Percentiles rank a stretch among this genome's conserved stretches.
Conservation (phyloP, 441 rosid genomes). For the Breynia disticha region DNA sequence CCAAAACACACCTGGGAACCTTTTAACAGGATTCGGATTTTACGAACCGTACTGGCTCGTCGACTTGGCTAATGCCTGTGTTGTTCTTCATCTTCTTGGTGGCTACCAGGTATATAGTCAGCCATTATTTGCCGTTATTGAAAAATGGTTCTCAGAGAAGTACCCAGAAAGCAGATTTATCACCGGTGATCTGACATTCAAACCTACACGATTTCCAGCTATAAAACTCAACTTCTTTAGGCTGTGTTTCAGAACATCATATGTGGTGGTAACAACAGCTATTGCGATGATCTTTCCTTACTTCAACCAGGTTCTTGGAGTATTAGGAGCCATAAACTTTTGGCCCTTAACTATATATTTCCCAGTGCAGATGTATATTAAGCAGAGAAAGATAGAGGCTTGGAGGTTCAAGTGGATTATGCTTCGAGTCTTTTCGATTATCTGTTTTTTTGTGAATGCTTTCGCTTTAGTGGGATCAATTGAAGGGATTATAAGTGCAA, state of each 20-base stretch:
- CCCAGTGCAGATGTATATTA: conserved; percentile 40
- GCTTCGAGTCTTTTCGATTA: conserved; percentile 21
- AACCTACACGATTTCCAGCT: conserved; percentile 19
- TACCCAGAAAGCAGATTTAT: conserved; percentile 25
- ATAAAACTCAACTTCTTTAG: conserved; percentile 23
- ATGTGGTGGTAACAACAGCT: conserved; percentile 24
- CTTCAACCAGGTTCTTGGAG: conserved; percentile 47
- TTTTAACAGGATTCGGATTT: conserved; percentile 43
- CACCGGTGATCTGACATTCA: conserved; percentile 10
- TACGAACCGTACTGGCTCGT: conserved; percentile 40
- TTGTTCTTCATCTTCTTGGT: conserved; percentile 43
- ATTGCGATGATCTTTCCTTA: conserved; percentile 39
- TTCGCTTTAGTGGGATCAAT: conserved; percentile 31
- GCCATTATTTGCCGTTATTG: conserved; percentile 30
- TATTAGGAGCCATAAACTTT: conserved; percentile 35
- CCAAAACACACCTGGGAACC: conserved; percentile 41
- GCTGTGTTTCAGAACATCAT: conserved; percentile 27
- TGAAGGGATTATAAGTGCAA: conserved; percentile 30
- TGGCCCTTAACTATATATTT: conserved; percentile 48
- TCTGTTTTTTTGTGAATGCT: conserved; percentile 17
- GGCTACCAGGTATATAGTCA: conserved; percentile 48
- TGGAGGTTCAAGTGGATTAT: conserved; percentile 39
- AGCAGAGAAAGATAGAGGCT: conserved; percentile 31
- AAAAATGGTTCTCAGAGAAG: conserved; percentile 27
- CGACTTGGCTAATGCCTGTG: conserved; percentile 38